Conservation (phyloP, 225 moss, liverwort and hornwort genomes). For the Neckera pumila region DNA sequence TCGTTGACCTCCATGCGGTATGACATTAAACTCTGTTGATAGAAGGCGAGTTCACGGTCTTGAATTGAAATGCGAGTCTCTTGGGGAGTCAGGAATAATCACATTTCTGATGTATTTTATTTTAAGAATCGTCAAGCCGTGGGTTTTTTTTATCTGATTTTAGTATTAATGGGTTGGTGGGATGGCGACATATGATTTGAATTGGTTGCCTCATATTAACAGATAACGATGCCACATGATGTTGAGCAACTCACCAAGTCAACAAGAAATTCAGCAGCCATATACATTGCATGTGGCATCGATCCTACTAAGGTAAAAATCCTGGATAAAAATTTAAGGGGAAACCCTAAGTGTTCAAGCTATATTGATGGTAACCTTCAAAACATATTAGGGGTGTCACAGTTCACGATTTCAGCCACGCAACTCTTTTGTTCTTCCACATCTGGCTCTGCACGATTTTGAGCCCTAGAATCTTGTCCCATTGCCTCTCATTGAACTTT, state of each 20-base stretch:
- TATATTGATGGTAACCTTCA: not conserved
- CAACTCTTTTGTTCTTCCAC: not conserved
- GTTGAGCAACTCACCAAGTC: constrained; percentile 71
- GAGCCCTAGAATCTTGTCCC: not conserved
- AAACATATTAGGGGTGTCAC: not conserved
- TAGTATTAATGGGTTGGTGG: not conserved
- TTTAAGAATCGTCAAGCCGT: not conserved
- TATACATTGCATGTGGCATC: constrained; percentile 91
- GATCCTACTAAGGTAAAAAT: constrained; percentile 70
- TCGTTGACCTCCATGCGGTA: constrained; percentile 99
- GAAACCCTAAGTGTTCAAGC: not conserved
- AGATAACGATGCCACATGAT: constrained; percentile 90
- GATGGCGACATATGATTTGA: not conserved
- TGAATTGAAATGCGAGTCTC: not conserved
- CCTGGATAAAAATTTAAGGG: not conserved
- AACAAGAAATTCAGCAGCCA: constrained; percentile 76
- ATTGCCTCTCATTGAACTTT: not conserved
- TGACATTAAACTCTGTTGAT: not conserved
- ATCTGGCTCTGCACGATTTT: not conserved
- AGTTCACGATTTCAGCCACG: not conserved
- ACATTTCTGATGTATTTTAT: not conserved
- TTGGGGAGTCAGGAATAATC: not conserved
- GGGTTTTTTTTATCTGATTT: not conserved
- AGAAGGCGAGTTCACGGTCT: not conserved
- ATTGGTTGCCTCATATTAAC: not conserved